Conservation (phyloP, 768 basidiomycete genomes). For the Podaxis pistillaris region DNA sequence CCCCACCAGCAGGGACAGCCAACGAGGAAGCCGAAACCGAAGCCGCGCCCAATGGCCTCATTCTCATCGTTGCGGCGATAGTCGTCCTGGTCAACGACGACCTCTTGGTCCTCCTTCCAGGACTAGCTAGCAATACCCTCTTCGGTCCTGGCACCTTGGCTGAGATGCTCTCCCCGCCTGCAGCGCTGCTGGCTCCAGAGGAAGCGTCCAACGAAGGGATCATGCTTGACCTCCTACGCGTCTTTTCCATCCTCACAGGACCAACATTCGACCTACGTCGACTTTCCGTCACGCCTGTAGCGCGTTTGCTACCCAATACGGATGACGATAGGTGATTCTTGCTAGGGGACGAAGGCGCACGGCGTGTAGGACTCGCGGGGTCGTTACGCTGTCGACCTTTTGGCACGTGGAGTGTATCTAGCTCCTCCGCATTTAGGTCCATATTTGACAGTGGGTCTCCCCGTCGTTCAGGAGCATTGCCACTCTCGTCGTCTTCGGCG, state of each 20-base stretch:
- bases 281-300: conserved; percentile 10
- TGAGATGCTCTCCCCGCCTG: conserved; percentile 23
- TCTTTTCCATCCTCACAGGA: conserved; percentile 70
- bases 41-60: conserved; percentile 22
- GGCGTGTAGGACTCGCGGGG: conserved; percentile 28
- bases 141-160: conserved; percentile 23
- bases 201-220: conserved; percentile 57
- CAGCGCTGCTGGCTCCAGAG: conserved; percentile 31
- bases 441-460: conserved; percentile 60
- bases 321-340: conserved; percentile 22
- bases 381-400: conserved; percentile 34
- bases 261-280: conserved; percentile 71
- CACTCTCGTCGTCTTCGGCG: conserved; percentile 68
- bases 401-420: conserved; percentile 34
- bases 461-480: conserved; percentile 29
- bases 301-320: conserved; percentile 17
- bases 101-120: conserved; percentile 59
- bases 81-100: conserved; percentile 48
- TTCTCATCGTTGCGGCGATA: conserved; percentile 29
- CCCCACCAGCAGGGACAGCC: conserved; percentile 32
- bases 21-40: conserved; percentile 24
- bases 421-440: conserved; percentile 53
- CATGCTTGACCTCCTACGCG: conserved; percentile 74
- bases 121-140: conserved; percentile 48
- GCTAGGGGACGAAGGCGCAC: conserved; percentile 35